These are phyloP conservation scores for Colletotrichum tofieldiae DNA, from an alignment of 2,329 filamentous ascomycete genomes.

Conservation along the genomic window DNA sequence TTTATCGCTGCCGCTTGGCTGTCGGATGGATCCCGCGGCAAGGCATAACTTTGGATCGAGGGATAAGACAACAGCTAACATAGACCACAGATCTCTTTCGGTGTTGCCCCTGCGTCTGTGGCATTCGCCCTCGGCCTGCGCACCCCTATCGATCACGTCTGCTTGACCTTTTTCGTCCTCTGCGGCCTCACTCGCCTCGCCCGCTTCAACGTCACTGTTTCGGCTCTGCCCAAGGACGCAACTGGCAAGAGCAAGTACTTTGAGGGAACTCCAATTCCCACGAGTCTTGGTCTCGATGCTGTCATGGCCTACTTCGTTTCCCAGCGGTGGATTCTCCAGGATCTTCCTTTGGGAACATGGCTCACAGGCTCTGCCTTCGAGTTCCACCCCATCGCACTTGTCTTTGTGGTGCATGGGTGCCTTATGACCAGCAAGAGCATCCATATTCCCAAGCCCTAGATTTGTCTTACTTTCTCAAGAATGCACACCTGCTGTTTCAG, in stretches of 20 bases:
- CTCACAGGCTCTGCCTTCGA: slow-evolving; percentile 79
- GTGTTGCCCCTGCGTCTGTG: slow-evolving; percentile 87
- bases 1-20: not conserved
- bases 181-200: slow-evolving; percentile 94
- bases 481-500: not conserved
- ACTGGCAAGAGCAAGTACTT: slow-evolving; percentile 95
- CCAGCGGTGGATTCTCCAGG: slow-evolving; percentile 83
- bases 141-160: slow-evolving; percentile 85
- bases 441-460: slow-evolving; percentile 89
- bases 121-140: slow-evolving; percentile 93
- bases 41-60: not conserved
- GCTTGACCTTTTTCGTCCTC: slow-evolving; percentile 90
- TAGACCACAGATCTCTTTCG: slow-evolving; percentile 87
- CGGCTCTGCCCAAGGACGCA: slow-evolving; percentile 90
- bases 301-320: slow-evolving; percentile 93
- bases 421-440: slow-evolving; percentile 96
- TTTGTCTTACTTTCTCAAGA: not conserved
- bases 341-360: slow-evolving; percentile 83
- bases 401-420: slow-evolving; percentile 92
- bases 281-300: slow-evolving; percentile 83
- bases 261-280: slow-evolving; percentile 96
- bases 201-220: slow-evolving; percentile 97
- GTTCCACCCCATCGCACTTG: slow-evolving; percentile 84
- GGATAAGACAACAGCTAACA: not conserved
- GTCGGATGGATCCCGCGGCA: not conserved